Evolutionary conservation across 2,329 filamentous ascomycete genomes (phyloP), one percentile per base, ranked within the genome.

Genomic region (Calonectria naviculata): DNA sequence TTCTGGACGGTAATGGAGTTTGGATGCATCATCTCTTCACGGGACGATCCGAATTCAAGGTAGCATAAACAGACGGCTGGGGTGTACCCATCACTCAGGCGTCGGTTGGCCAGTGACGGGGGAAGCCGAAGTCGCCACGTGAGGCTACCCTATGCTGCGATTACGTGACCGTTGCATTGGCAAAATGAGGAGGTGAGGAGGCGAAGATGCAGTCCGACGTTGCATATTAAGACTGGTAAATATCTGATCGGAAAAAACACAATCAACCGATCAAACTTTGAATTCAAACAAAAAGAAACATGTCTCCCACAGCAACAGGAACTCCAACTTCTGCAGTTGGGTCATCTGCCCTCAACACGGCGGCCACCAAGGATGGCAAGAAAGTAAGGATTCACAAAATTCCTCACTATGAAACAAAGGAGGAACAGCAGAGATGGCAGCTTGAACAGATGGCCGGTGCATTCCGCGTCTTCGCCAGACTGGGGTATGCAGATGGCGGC

Each of bases 401-500:
- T 17, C 76, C 76, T 5, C 66, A 64, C 9, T 75, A 67, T 29
- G n/a, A 70, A 1, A 76, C 73, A 3, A 72, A 66, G 46, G 77
- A 80, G 38, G 75, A 70, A 6, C 71, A 77, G 2, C 74, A 79
- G 21, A 70, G 70, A 68, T 83, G 81, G 79, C 80, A 80, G 61
- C 71, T 82, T 3, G 73, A 85, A 12, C 82, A 86, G 58, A 82
- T 87, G 77, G 86, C 83, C 0, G 80, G 82, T 4, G 85, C 86
- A 1, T 88, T 88, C 66, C 82, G 86, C 31, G 82, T 87, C n/a
- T 87, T 87, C 76, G 84, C 83, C 3, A 84, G 84, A 58, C 74
- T 83, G 10, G 86, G 86, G 7, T 87, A 81, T 72, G 79, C 84
- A 38, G 86, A 87, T 71, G 86, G 86, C 2, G 80, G 83, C 67